Base-by-base conservation (phyloP, 345 rosid genomes). In the Bruguiera gymnorhiza region DNA sequence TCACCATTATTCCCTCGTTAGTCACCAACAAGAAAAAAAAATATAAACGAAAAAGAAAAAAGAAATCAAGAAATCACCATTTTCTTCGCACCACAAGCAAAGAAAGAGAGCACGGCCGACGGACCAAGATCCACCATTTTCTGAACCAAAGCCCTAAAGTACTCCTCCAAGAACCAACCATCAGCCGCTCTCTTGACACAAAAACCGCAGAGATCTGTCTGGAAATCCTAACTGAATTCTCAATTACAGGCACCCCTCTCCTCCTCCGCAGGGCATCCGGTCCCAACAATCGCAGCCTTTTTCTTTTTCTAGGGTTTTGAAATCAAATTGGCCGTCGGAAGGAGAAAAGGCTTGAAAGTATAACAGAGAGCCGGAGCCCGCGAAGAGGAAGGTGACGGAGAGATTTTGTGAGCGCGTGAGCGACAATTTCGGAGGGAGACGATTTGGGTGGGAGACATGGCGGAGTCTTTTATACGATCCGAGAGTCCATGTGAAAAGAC, bases 41-140 rank as follows among this genome's bases (percentile, higher is more conserved):
- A 7, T 61, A 27, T 27, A 27, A 27, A 27, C 0, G 8, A 15
- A 8, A 32, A 48, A 53, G 11, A 32, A 4, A 29, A 67, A 56
- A n/a, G 6, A 24, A 32, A n/a, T 19, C 9, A 7, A 23, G 52
- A 62, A 60, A 31, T 32, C 73, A 91, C 97, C 88, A 85, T 65
- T 77, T 80, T 89, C 74, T 88, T 86, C 20, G 94, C 86, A 16
- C 89, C 87, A 31, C 76, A 82, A 93, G 92, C 67, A 93, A 93
- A 15, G 98, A 96, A 53, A 93, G 90, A 63, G 76, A 67, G 71
- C 84, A 32, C 36, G 1, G 36, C 6, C 7, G 59, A 55, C 24
- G 30, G 59, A 55, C 59, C 24, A 55, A 55, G 59, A 23, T 55
- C 90, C 70, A 82, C 75, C 80, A 83, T 85, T 82, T 77, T 78